Percentiles rank a stretch among this genome's conserved stretches.
Evolutionary conservation across 345 rosid genomes (phyloP).

Genomic region (Populus simonii): DNA sequence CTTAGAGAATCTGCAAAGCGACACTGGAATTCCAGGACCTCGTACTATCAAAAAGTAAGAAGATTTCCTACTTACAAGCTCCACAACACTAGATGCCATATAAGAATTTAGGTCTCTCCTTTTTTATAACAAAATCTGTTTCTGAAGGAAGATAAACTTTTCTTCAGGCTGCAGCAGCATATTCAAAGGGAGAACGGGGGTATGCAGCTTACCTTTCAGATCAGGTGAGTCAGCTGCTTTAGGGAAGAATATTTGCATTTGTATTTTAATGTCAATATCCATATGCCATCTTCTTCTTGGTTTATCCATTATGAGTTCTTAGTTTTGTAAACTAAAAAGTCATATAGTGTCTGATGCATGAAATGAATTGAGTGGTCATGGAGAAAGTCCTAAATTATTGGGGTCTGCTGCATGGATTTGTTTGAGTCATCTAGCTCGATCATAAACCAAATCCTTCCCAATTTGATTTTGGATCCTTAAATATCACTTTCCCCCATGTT

Average conservation of each 20-base stretch:
- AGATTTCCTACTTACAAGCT: not conserved
- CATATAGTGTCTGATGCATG: not conserved
- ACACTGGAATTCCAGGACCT: slow-evolving; percentile 65
- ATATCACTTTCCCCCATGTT: too few species aligned
- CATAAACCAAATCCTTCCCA: too few species aligned
- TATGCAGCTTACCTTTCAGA: slow-evolving; percentile 80
- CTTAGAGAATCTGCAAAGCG: slow-evolving; percentile 56
- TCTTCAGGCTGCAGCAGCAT: slow-evolving; percentile 73
- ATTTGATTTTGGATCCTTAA: too few species aligned
- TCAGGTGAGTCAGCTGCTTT: slow-evolving; percentile 45
- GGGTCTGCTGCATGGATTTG: too few species aligned
- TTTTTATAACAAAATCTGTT: not conserved
- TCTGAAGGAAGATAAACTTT: slow-evolving; percentile 10
- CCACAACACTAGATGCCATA: too few species aligned
- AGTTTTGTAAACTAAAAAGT: not conserved
- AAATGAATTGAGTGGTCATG: too few species aligned
- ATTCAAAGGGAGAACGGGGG: slow-evolving; percentile 61
- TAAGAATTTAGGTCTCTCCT: not conserved
- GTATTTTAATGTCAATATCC: not conserved
- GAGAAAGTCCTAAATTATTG: not conserved
- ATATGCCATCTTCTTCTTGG: not conserved
- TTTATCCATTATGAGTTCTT: not conserved
- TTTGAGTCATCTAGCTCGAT: too few species aligned
- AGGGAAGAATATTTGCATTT: not conserved
- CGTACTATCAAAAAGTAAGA: slow-evolving; percentile 65